Evolutionary conservation across 2,329 filamentous ascomycete species (phyloP), one percentile per base, ranked within the genome.

Genomic region (Grosmannia huntii): DNA sequence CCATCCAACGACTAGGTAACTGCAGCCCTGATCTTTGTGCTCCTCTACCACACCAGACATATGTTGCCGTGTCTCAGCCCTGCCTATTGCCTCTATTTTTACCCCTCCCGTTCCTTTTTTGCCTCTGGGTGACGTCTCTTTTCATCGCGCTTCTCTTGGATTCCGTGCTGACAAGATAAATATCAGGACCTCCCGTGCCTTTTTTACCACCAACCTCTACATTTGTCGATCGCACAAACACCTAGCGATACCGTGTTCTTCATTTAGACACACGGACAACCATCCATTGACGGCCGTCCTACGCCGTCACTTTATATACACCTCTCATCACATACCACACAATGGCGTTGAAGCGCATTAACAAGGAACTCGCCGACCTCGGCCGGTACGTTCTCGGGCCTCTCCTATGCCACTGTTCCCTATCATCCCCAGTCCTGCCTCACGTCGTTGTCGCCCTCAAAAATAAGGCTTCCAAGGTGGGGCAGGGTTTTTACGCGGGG

Each of bases 331-430:
- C 64, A 66, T 50, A n/a, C 27, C 21, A 51, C 61, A 66, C 72
- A 69, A 94, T 94, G 89, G 89, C 89, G 75, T 83, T 94, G 69
- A 94, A 94, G 86, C 85, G 89, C 76, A 94, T 94, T 76, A 92
- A 92, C 83, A 94, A 91, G 85, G 89, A 94, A 77, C 84, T 94
- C 73, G 86, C 87, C 75, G 89, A 94, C 73, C 82, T 94, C 75
- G 89, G 89, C 78, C 87, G 89, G 89, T 92, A 86, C 28, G 62
- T 60, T 14, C 23, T 48, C 11, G 14, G 11, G 25, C 23, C 14
- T n/a, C 52, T 52, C 11, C 53, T n/a, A 1, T 46, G 36, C 10
- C 21, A 41, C n/a, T 27, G 23, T 21, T 23, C 28, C 28, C 27
- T 9, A 23, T 25, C 28, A 16, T 5, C 25, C 51, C 49, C 36